A percentile compares a stretch with the other conserved stretches of the same genome.
These are phyloP conservation scores for Nothophoma quercina DNA, from an alignment of 2,329 filamentous ascomycete genomes.

Conservation along the genomic window DNA sequence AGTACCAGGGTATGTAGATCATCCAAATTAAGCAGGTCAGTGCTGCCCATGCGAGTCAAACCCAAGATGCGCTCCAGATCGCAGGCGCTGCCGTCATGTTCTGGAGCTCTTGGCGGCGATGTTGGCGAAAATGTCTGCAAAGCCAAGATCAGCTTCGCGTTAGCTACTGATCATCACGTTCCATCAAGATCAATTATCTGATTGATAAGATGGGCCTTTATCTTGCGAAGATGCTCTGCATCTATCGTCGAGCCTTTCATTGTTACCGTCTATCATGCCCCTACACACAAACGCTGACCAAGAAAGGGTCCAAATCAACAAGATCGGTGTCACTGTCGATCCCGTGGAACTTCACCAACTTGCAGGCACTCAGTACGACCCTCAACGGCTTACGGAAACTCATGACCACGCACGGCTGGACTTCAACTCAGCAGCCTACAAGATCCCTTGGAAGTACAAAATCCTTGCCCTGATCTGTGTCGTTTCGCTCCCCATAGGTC, in stretches of 20 bases:
- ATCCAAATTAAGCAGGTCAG: too few relatives aligned
- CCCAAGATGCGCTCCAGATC: neutral
- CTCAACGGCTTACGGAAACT: neutral
- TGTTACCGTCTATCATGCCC: neutral
- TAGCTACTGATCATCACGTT: too few relatives aligned
- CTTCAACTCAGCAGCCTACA: neutral
- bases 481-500: constrained; percentile 2
- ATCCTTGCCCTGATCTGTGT: neutral
- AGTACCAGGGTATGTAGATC: too few relatives aligned
- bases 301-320: neutral
- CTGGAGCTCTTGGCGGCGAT: too few relatives aligned
- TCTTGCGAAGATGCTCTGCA: too few relatives aligned
- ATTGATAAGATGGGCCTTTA: neutral
- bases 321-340: neutral
- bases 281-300: neutral
- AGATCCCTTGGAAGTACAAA: constrained; percentile 6
- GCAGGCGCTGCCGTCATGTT: neutral
- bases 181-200: neutral
- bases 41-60: neutral
- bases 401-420: neutral
- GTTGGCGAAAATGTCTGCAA: neutral
- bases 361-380: neutral
- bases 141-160: neutral
- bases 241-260: too few relatives aligned
- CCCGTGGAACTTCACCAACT: neutral